A percentile compares a stretch with the other conserved stretches of the same genome.
Evolutionary conservation across 495 filamentous ascomycete species (phyloP).

Genomic region (Daldinia loculata): DNA sequence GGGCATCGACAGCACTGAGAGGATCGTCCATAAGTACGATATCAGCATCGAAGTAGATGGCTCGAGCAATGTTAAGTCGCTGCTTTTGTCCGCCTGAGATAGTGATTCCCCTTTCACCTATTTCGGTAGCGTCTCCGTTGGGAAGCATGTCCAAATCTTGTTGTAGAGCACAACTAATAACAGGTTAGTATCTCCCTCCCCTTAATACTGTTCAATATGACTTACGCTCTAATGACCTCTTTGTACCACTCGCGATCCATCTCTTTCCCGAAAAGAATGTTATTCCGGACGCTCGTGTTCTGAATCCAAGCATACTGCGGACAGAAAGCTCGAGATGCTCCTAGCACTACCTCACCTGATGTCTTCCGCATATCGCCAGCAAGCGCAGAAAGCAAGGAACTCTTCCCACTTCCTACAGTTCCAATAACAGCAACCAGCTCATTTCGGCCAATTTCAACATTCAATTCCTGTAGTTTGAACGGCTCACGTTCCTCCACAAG

Average conservation of each 20-base stretch:
- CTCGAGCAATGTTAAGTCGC: constrained; percentile 81
- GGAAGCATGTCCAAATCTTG: constrained; percentile 81
- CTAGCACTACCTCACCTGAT: constrained; percentile 73
- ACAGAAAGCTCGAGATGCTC: constrained; percentile 85
- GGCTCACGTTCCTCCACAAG: constrained; percentile 69
- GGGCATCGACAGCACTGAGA: constrained; percentile 82
- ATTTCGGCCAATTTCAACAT: constrained; percentile 76
- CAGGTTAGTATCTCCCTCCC: constrained; percentile 14
- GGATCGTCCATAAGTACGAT: constrained; percentile 88
- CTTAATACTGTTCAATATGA: neutral
- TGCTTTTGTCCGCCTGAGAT: constrained; percentile 88
- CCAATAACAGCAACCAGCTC: constrained; percentile 94
- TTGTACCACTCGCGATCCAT: constrained; percentile 72
- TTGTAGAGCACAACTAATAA: constrained; percentile 70
- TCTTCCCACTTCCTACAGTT: constrained; percentile 90
- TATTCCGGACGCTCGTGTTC: constrained; percentile 84
- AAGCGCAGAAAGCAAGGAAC: constrained; percentile 85
- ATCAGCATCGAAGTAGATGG: constrained; percentile 85
- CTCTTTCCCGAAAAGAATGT: constrained; percentile 90
- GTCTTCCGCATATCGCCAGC: constrained; percentile 95
- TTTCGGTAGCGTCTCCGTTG: constrained; percentile 74
- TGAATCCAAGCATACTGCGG: constrained; percentile 99
- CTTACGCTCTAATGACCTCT: constrained; percentile 62
- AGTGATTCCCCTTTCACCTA: constrained; percentile 83
- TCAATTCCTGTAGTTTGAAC: constrained; percentile 80